Base-by-base conservation (phyloP, 495 filamentous ascomycete genomes). In the Polyplosphaeria fusca region DNA sequence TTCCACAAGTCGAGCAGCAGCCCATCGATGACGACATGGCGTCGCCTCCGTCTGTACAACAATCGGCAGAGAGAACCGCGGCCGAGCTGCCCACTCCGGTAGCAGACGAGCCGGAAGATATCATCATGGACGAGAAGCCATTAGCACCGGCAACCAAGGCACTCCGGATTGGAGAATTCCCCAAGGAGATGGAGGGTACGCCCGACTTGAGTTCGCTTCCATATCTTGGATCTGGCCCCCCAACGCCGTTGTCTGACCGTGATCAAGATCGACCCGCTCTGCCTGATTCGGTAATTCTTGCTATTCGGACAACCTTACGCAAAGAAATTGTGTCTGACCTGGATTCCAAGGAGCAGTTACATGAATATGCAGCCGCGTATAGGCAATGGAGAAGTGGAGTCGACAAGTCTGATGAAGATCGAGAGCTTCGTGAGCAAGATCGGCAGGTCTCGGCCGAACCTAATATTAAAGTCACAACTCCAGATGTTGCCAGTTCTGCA, bases 401-500 rank as follows among this genome's bases (percentile, higher is more conserved):
- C 4, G 71, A 76, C 66, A 79, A 82, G 46, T 76, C 86, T 20
- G 85, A 89, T 68, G 81, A 81, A 47, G 73, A 78, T 2, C 37
- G 41, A 20, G 57, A 61, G 5, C 38, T 35, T 14, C 38, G 86
- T 79, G 52, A 77, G 75, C 47, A 73, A 76, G 56, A 79, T 22
- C 80, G 55, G 77, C 82, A 44, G 73, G 69, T n/a, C 65, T 77
- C 47, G 71, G 73, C 47, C 61, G 70, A 53, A 71, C 77, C 35
- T 7, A 24, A 19, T 7, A 13, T 57, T 14, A 65, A 65, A 25
- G 62, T 47, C 25, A 38, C 70, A 73, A 52, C 79, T 1, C 79
- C 79, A 11, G 64, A 63, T 25, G 50, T 50, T 19, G 73, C 75
- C 4, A 61, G 51, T 42, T 51, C 59, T 28, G 41, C 52, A 11